Evolutionary conservation across 176 grass and related monocot species (phyloP).

Genomic region (Oryza officinalis): DNA sequence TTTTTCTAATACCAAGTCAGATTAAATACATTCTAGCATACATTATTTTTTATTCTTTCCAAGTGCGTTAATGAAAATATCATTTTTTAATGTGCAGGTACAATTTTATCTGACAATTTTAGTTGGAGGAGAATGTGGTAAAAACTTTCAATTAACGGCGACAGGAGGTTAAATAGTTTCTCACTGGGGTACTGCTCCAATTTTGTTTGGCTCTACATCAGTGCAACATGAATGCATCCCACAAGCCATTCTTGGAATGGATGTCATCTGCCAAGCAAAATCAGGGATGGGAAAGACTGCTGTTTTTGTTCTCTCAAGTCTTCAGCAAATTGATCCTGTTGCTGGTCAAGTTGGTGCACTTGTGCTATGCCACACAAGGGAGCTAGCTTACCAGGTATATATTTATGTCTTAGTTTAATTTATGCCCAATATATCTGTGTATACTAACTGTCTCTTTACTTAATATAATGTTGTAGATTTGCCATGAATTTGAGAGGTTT

Average conservation of each 20-base stretch:
- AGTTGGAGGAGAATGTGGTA: conserved; percentile 71
- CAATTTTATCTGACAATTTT: conserved; percentile 58
- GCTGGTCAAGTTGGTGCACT: conserved; percentile 69
- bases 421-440: background rate
- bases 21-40: background rate
- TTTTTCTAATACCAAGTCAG: background rate
- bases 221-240: conserved; percentile 83
- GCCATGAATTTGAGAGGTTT: conserved; percentile 79
- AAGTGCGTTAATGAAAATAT: background rate
- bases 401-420: background rate
- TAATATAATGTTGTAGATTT: conserved; percentile 48
- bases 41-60: background rate
- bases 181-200: conserved; percentile 57
- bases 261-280: conserved; percentile 80
- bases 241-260: conserved; percentile 81
- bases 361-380: conserved; percentile 70
- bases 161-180: conserved; percentile 53
- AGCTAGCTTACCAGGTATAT: conserved; percentile 77
- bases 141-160: conserved; percentile 66
- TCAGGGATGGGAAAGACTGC: conserved; percentile 78
- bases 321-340: conserved; percentile 75
- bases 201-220: conserved; percentile 74
- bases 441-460: conserved; percentile 22
- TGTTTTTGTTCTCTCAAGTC: conserved; percentile 66
- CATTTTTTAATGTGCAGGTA: conserved; percentile 58